Evolutionary conservation across 2,329 filamentous ascomycete species (phyloP), one percentile per base, ranked within the genome.

Genomic region (Pleurostoma richardsiae): DNA sequence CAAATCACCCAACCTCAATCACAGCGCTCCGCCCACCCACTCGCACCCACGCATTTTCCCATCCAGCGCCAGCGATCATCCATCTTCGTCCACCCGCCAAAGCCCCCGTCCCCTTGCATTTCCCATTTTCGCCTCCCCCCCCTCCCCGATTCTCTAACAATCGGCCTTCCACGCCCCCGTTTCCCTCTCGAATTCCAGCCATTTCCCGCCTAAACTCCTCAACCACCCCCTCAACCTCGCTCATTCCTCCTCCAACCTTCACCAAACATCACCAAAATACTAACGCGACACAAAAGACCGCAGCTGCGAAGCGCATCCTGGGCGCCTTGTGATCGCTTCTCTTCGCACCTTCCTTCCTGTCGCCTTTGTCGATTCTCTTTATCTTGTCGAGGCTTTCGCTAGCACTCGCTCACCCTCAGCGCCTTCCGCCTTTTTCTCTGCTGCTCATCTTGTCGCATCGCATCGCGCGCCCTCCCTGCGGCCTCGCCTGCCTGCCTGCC

Each of bases 321-420:
- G 33, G 8, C 33, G 33, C n/a, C n/a, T 36, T 36, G 8, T 36
- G 33, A 8, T 36, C 33, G n/a, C n/a, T 57, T 57, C 54, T 50
- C 49, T 61, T 60, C 51, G 57, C 61, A 58, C 61, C 53, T 59
- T 62, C 60, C 55, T 60, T 63, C 57, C 41, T 46, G 41, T 49
- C 47, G 45, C 43, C 46, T 49, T 49, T 43, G 19, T 19, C 19
- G 19, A 19, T 19, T 19, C 19, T 19, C 19, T 19, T 19, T 19
- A 19, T 19, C 40, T 54, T 54, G 52, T 52, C 59, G 63, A 67
- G 63, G 58, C 64, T 68, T 66, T 77, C 51, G 63, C 61, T 77
- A 76, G 74, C 67, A 65, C 67, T 77, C 71, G 72, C 61, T 56
- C 59, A 44, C 41, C 43, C 40, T 47, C 41, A 19, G 33, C 33